Conservation (phyloP, 2,329 filamentous ascomycete species). For the Sarocladium brachiariae region DNA sequence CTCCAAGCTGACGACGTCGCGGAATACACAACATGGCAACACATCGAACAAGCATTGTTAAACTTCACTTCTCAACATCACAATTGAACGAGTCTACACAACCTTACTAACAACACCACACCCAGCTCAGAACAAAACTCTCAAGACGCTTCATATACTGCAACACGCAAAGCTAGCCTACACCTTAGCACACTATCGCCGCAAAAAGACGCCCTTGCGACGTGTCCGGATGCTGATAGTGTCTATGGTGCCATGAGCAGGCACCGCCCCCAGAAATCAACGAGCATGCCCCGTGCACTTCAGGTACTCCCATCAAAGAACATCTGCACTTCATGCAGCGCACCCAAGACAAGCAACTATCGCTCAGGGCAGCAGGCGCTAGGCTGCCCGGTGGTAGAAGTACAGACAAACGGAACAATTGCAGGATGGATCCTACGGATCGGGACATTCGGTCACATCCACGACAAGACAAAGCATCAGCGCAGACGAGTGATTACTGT, state of each 20-base stretch:
- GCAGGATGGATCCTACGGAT: conserved; percentile 1
- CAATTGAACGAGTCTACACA: conserved; percentile 7
- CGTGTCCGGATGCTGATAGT: conserved; percentile 6
- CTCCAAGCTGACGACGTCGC: too few relatives aligned
- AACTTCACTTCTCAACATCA: conserved; percentile 9
- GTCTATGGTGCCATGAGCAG: conserved; percentile 8
- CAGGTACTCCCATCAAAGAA: conserved; percentile 7
- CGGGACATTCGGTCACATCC: background rate
- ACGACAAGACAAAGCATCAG: conserved; percentile 5
- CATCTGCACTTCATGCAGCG: conserved; percentile 8
- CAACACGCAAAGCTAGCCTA: conserved; percentile 8
- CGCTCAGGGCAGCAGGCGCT: conserved; percentile 5
- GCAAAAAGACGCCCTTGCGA: conserved; percentile 9
- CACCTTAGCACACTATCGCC: conserved; percentile 8
- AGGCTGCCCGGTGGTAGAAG: conserved; percentile 4
- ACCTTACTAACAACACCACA: conserved; percentile 8
- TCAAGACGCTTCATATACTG: conserved; percentile 6
- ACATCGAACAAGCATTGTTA: conserved; percentile 10
- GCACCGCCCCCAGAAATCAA: conserved; percentile 8
- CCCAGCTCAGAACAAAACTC: conserved; percentile 7
- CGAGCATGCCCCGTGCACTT: conserved; percentile 10
- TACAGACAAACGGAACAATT: conserved; percentile 4
- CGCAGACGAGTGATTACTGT: conserved; percentile 8
- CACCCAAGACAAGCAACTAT: conserved; percentile 9
- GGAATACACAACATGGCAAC: background rate